phyloP scores from a whole-genome alignment of 2,329 filamentous ascomycete species.

The Ambrosiella cleistominuta region DNA sequence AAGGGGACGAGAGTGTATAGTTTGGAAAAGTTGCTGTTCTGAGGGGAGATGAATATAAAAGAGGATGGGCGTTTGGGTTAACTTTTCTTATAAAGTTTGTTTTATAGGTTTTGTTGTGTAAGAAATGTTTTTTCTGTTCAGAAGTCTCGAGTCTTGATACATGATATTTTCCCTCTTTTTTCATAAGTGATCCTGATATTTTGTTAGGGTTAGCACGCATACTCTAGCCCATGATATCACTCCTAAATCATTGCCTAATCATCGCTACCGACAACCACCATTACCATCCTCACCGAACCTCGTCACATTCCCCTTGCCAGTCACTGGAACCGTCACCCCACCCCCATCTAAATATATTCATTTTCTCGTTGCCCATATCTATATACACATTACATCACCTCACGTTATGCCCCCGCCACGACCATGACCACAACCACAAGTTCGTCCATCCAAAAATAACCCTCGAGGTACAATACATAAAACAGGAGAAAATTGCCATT shows the following conservation, averaged over 20 bases:
- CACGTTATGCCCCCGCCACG: no score
- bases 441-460: neutral
- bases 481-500: neutral
- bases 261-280: neutral
- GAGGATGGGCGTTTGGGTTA: constrained; percentile 1
- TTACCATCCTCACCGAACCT: neutral
- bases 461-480: neutral
- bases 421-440: no score
- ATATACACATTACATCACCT: no score
- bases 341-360: no score
- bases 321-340: no score
- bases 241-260: neutral
- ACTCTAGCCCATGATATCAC: no score
- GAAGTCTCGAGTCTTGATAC: no score
- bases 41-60: neutral
- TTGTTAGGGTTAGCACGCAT: no score
- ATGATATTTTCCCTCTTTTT: no score
- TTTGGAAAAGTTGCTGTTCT: constrained; percentile 58
- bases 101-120: neutral
- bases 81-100: neutral
- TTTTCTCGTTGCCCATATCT: no score
- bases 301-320: neutral
- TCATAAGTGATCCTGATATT: no score
- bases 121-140: no score
- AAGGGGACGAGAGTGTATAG: constrained; percentile 71